Evolutionary conservation across 306 rosid genomes (phyloP), one percentile per base, ranked within the genome.

Genomic region (Cicer judaicum): DNA sequence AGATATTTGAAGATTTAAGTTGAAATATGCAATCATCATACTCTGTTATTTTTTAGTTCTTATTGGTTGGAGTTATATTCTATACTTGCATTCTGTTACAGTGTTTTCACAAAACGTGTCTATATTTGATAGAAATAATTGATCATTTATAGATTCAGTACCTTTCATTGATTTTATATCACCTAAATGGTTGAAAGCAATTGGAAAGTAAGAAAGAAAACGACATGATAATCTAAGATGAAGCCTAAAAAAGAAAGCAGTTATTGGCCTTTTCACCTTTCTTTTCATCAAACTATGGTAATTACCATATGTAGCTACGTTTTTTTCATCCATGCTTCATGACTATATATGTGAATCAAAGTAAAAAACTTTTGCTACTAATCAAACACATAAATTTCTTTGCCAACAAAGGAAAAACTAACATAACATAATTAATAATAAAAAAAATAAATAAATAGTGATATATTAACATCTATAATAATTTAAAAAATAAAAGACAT

Each of bases 191-290:
- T 52, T 68, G 74, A 44, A 48, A 55, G 76, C 48, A 53, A 16
- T 69, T 56, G 41, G 44, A 21, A 54, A 62, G 80, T 60, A 80
- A 54, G 80, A 67, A 80, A 54, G 74, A 68, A 77, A 54, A 68
- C 1, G 68, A 80, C 65, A 55, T 42, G 5, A 67, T 7, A 73
- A 68, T 54, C 74, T 55, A 63, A 63, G 68, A 41, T 38, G 38
- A 73, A 29, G 18, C 73, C 59, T 74, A 50, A 81, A 78, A 64
- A 50, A 81, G 81, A 81, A 81, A 80, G 64, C 68, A 78, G 59
- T 74, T 81, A 19, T 3, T 48, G 10, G 69, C 24, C 80, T 78
- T 81, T 68, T 56, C 8, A 40, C 67, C 57, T 54, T 68, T 67
- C 62, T 67, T 53, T 48, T 52, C 76, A 57, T 57, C 76, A 60